Evolutionary conservation across 1,284 basidiomycete genomes (phyloP), one percentile per base, ranked within the genome.

Genomic region (Ceraceosorus guamensis): DNA sequence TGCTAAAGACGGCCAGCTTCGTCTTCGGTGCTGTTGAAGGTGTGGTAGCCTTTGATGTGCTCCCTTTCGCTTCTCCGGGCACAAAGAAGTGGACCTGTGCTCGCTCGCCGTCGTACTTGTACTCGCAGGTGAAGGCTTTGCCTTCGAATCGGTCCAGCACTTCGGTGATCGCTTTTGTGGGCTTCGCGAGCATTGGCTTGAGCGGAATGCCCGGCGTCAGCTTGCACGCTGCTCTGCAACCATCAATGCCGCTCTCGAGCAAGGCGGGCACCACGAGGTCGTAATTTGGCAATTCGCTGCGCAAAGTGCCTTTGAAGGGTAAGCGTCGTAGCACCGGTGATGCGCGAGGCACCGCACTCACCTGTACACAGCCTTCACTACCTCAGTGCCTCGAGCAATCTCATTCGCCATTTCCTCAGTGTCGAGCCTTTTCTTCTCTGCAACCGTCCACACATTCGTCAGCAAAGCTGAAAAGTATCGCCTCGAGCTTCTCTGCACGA

Each of bases 151-250:
- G 82, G 78, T 99, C 93, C 18, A 99, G 83, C 5, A 99, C 93
- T 78, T 98, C 95, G n/a, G 88, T 86, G 66, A 99, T 97, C 0
- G 93, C 93, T 77, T 98, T 98, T 0, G 95, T 98, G 3, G 95
- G 95, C 78, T 97, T 98, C n/a, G 95, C 95, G 52, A 99, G 81
- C 95, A 99, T 99, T 6, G 95, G 95, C 74, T 99, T 99, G 45
- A 99, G 82, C 0, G 95, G 95, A 4, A 98, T 86, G 39, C 82
- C 82, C 77, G 95, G 92, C 4, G 89, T 93, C 33, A 99, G 83
- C 76, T 89, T 91, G 81, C 95, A 97, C 56, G 81, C 80, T 13
- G 84, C 82, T 11, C 80, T 81, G 44, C 98, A 78, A 11, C 83
- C 81, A 51, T 84, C 82, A 44, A 93, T 82, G 0, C 93, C 93